Percentiles rank a stretch among this genome's conserved stretches.
These are phyloP conservation scores for Davidsoniella eucalypti DNA, from an alignment of 2,329 filamentous ascomycete species.

Conservation along the genomic window DNA sequence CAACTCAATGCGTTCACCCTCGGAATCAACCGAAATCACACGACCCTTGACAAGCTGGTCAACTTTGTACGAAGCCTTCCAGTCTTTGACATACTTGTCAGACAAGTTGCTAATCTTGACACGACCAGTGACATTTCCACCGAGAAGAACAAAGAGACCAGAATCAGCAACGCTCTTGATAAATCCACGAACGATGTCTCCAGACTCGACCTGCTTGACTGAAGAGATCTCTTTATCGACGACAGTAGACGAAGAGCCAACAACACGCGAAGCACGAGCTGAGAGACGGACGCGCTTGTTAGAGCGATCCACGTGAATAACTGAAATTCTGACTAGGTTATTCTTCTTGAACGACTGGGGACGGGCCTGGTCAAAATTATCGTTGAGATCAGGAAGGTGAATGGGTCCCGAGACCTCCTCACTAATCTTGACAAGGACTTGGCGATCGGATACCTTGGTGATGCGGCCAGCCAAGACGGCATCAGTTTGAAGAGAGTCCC, in stretches of 20 bases:
- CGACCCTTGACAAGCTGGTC: constrained; percentile 86
- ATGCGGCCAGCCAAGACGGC: constrained; percentile 71
- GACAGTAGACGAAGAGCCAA: constrained; percentile 62
- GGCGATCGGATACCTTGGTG: constrained; percentile 70
- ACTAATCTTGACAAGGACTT: constrained; percentile 72
- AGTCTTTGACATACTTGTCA: constrained; percentile 83
- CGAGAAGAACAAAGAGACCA: constrained; percentile 73
- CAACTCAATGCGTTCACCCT: constrained; percentile 60
- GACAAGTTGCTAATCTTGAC: constrained; percentile 80
- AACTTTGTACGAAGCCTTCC: constrained; percentile 76
- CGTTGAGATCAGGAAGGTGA: constrained; percentile 65
- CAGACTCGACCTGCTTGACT: constrained; percentile 53
- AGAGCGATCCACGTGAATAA: constrained; percentile 60
- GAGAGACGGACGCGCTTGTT: constrained; percentile 80
- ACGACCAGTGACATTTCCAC: constrained; percentile 64
- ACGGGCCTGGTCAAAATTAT: constrained; percentile 71
- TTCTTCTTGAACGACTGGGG: constrained; percentile 64
- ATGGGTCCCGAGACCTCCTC: constrained; percentile 65
- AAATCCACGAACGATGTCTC: constrained; percentile 77
- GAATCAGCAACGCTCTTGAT: constrained; percentile 80
- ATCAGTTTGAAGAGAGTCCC: constrained; percentile 57
- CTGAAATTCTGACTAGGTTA: constrained; percentile 73
- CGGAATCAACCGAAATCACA: constrained; percentile 53
- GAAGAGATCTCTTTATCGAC: constrained; percentile 65
- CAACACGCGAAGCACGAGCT: constrained; percentile 67